Evolutionary conservation across 805 yeast genomes (phyloP), one percentile per base, ranked within the genome.

Genomic region (Candida ovalis): DNA sequence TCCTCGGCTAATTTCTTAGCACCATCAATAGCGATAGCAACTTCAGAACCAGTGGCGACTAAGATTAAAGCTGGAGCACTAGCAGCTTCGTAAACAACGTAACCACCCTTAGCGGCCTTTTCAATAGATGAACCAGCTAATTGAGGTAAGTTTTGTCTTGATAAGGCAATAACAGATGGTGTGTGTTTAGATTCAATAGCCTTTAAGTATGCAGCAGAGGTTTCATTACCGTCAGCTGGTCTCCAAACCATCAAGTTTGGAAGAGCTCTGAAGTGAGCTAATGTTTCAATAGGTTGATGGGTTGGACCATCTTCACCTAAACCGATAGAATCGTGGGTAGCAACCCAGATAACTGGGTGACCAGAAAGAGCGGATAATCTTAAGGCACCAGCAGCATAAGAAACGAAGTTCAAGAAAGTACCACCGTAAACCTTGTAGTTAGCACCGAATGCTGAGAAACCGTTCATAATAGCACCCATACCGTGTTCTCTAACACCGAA

Each of bases 401-500:
- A 78, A 54, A 79, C 84, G 62, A 92, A 92, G 83, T 94, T 92
- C 72, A 92, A 79, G 90, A 92, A 92, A 66, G 99, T 92, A 74
- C 96, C 98, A 71, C 97, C 97, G 76, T 84, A 91, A 61, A 90
- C 84, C 72, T 84, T 86, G 79, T 77, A 82, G 76, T 88, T 88
- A 55, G 86, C 87, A 74, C 86, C 86, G 66, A 74, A 92, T 47
- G 97, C 97, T 51, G 94, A 78, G 61, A 92, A 86, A 85, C 99
- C 99, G 75, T 94, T 92, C 82, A 91, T 80, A 70, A 91, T 86
- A 57, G 97, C 97, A 75, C 96, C 97, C 97, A 92, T 90, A 71
- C 88, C 97, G 74, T 94, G 98, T 79, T 92, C 99, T 75, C 99
- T 86, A 57, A 92, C 96, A 84, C 99, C 99, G 71, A 85, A 92